Evolutionary conservation across 2,329 filamentous ascomycete genomes (phyloP).

Genomic region (Dothidotthia symphoricarpi): DNA sequence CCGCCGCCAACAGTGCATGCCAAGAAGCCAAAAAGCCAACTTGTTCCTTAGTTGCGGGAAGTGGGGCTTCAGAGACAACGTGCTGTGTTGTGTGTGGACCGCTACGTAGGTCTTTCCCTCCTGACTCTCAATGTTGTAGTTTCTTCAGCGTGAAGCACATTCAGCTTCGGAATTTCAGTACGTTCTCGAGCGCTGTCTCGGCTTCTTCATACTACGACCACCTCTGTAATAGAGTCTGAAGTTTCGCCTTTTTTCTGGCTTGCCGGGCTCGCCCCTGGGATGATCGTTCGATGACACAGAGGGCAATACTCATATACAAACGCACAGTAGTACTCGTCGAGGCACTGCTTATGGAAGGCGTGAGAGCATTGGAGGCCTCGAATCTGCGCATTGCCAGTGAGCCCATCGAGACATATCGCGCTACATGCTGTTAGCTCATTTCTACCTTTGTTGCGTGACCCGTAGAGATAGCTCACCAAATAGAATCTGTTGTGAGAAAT

Average conservation of each 20-base stretch:
- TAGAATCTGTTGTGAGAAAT: conserved; percentile 16
- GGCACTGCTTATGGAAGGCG: conserved; percentile 39
- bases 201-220: conserved; percentile 27
- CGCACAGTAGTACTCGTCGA: conserved; percentile 39
- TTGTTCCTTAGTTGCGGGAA: too few relatives aligned
- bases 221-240: conserved; percentile 15
- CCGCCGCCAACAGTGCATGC: too few relatives aligned
- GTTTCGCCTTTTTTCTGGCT: conserved; percentile 8
- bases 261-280: conserved; percentile 22
- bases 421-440: conserved; percentile 18
- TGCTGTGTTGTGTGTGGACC: too few relatives aligned
- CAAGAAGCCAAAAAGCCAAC: too few relatives aligned
- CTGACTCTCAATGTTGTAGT: background rate
- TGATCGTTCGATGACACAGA: conserved; percentile 40
- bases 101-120: too few relatives aligned
- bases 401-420: conserved; percentile 40
- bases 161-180: too few relatives aligned
- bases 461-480: conserved; percentile 36
- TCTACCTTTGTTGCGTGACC: background rate
- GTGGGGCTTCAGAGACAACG: too few relatives aligned
- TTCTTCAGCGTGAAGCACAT: background rate
- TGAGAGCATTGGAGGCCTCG: conserved; percentile 38
- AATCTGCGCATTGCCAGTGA: conserved; percentile 34
- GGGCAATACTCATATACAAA: conserved; percentile 41
- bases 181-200: too few relatives aligned